These are phyloP conservation scores for Gracilaria gracilis DNA, from an alignment of 23 red algal genomes.

Conservation along the genomic window DNA sequence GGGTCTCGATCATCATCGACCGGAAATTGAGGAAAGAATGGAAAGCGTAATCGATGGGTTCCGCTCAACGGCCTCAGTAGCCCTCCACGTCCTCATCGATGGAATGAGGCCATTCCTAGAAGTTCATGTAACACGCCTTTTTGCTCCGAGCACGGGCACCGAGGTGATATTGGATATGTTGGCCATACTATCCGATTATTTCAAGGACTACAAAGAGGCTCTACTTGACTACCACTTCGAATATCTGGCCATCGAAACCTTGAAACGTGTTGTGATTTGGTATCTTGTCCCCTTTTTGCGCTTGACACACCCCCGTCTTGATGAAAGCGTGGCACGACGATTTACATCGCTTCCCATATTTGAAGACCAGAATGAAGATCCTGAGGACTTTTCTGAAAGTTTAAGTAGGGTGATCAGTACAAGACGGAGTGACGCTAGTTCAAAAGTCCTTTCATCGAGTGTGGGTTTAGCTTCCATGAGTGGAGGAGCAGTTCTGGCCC, in stretches of 20 bases:
- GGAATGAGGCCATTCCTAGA: slow-evolving; percentile 29
- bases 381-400: slow-evolving; percentile 11
- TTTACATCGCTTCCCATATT: slow-evolving; percentile 66
- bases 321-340: slow-evolving; percentile 60
- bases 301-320: slow-evolving; percentile 25
- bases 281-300: slow-evolving; percentile 63
- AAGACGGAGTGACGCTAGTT: slow-evolving; percentile 7
- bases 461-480: slow-evolving; percentile 42
- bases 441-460: background rate
- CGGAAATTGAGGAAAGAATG: slow-evolving; percentile 66
- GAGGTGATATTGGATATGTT: slow-evolving; percentile 76
- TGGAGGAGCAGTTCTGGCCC: slow-evolving; percentile 50
- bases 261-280: slow-evolving; percentile 64
- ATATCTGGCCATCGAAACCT: slow-evolving; percentile 66
- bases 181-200: slow-evolving; percentile 47
- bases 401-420: background rate
- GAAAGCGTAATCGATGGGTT: slow-evolving; percentile 73
- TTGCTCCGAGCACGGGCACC: slow-evolving; percentile 64
- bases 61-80: slow-evolving; percentile 29
- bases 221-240: slow-evolving; percentile 74
- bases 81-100: slow-evolving; percentile 52
- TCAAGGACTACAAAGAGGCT: slow-evolving; percentile 43
- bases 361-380: slow-evolving; percentile 37
- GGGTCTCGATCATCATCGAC: slow-evolving; percentile 41
- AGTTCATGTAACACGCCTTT: slow-evolving; percentile 46